These are phyloP conservation scores for Casuarina equisetifolia DNA, from an alignment of 306 rosid species.

Conservation along the genomic window DNA sequence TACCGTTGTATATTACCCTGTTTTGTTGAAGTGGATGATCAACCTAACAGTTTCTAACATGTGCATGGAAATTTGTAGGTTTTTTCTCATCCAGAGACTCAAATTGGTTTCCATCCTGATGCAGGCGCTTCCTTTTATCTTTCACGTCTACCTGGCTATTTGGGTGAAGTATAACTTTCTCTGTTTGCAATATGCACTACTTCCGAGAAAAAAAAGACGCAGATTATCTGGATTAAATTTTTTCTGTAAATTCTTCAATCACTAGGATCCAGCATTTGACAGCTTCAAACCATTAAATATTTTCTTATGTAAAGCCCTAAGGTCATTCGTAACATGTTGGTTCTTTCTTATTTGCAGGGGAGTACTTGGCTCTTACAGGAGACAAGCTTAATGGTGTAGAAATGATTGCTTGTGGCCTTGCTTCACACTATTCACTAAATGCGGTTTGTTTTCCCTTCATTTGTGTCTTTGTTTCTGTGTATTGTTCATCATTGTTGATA, in stretches of 20 bases:
- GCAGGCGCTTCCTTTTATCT: conserved; percentile 94
- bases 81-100: conserved; percentile 87
- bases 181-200: conserved; percentile 7
- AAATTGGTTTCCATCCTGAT: conserved; percentile 96
- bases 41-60: conserved; percentile 8
- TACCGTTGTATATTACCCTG: background rate
- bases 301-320: conserved; percentile 13
- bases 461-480: conserved; percentile 14
- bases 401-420: conserved; percentile 95
- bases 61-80: conserved; percentile 43
- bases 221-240: background rate
- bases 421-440: conserved; percentile 72
- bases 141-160: conserved; percentile 92
- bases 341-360: conserved; percentile 57
- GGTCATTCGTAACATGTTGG: background rate
- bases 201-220: background rate
- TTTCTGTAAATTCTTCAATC: background rate
- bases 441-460: conserved; percentile 54
- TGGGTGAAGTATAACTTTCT: conserved; percentile 49
- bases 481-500: conserved; percentile 14
- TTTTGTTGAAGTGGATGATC: conserved; percentile 3
- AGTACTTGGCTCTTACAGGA: conserved; percentile 92
- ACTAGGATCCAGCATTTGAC: background rate
- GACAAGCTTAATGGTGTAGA: conserved; percentile 95
- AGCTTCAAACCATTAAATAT: background rate